Evolutionary conservation across 352 stramenopile species (phyloP).

Genomic region (Thraustochytrium striatum): DNA sequence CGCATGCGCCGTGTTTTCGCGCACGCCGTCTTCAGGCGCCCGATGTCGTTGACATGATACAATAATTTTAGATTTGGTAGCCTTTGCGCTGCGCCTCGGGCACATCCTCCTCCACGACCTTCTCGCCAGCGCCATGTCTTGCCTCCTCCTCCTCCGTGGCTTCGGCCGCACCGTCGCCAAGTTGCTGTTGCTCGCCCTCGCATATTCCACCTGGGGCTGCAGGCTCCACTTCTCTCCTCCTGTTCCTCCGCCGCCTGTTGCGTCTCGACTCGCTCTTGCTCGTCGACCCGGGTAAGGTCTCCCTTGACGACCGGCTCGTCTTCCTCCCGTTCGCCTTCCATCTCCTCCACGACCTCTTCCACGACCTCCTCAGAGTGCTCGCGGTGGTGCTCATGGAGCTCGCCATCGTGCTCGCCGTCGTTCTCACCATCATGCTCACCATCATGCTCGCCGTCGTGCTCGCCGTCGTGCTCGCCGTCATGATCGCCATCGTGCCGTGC

Average conservation of each 20-base stretch:
- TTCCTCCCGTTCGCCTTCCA: not conserved
- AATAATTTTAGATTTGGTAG: not conserved
- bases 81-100: not conserved
- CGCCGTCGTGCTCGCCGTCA: too few species aligned
- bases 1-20: conserved; percentile 41
- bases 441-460: too few species aligned
- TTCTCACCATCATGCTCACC: too few species aligned
- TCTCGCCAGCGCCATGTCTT: not conserved
- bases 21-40: conserved; percentile 3
- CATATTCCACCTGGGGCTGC: too few species aligned
- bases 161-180: not conserved
- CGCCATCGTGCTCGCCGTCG: too few species aligned
- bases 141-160: not conserved
- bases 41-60: not conserved
- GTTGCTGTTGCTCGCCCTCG: not conserved
- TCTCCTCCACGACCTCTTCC: conserved; percentile 18
- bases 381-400: not conserved
- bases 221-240: not conserved
- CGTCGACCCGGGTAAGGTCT: not conserved
- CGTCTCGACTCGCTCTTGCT: not conserved
- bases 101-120: not conserved
- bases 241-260: not conserved
- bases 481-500: too few species aligned
- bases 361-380: not conserved
- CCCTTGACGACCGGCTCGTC: not conserved